These are phyloP conservation scores for Sugiyamaella valdiviana DNA, from an alignment of 805 yeast species.

Conservation along the genomic window DNA sequence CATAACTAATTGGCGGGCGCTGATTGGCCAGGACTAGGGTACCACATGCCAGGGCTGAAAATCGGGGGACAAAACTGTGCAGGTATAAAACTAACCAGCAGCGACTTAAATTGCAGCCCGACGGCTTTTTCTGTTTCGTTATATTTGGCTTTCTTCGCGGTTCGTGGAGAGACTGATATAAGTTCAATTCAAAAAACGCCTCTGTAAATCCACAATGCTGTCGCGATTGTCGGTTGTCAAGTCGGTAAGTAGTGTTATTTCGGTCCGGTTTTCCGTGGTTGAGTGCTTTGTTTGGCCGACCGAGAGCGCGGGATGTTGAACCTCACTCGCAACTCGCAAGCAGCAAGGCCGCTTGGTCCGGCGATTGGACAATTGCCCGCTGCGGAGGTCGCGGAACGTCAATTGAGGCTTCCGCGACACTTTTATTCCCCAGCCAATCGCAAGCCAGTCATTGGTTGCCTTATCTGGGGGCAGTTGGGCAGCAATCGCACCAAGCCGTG, in stretches of 20 bases:
- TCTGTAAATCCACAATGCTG: conserved; percentile 3
- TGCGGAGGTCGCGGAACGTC: too few relatives aligned
- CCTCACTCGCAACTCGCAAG: too few relatives aligned
- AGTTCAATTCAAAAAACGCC: neutral
- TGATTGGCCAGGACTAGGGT: neutral
- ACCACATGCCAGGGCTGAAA: neutral
- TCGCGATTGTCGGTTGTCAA: conserved; percentile 10
- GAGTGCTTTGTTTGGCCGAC: neutral
- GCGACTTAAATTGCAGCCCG: neutral
- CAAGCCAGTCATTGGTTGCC: too few relatives aligned
- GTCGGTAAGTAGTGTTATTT: conserved; percentile 11
- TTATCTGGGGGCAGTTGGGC: too few relatives aligned
- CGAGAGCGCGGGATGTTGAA: too few relatives aligned
- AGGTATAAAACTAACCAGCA: neutral
- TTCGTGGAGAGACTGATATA: neutral
- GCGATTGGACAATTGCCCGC: too few relatives aligned
- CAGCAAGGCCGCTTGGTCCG: too few relatives aligned
- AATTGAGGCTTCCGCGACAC: too few relatives aligned
- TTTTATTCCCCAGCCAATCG: too few relatives aligned
- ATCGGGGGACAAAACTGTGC: neutral
- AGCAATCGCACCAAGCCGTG: too few relatives aligned
- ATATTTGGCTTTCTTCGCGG: neutral
- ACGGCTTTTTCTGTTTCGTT: neutral
- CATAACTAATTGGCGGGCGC: neutral
- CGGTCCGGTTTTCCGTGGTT: neutral